These are phyloP conservation scores for Aureobasidium subglaciale DNA, from an alignment of 2,329 filamentous ascomycete species.

Conservation along the genomic window DNA sequence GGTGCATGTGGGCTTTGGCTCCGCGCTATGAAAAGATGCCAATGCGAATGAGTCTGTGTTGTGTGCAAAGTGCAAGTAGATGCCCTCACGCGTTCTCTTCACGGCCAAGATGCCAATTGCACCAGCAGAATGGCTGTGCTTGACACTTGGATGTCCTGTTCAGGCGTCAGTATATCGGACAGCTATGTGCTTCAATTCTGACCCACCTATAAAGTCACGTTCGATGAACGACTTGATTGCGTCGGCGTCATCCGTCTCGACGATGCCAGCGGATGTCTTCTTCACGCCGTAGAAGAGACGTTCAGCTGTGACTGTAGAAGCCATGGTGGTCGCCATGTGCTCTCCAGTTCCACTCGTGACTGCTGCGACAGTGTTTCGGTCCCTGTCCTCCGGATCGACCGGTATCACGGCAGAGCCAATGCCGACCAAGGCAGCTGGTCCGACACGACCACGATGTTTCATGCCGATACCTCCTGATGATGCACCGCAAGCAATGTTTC, in stretches of 20 bases:
- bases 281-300: slow-evolving; percentile 67
- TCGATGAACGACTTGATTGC: slow-evolving; percentile 68
- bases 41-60: slow-evolving; percentile 83
- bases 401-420: slow-evolving; percentile 89
- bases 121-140: slow-evolving; percentile 68
- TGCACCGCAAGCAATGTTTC: slow-evolving; percentile 86
- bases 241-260: slow-evolving; percentile 53
- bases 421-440: slow-evolving; percentile 86
- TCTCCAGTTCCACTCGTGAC: slow-evolving; percentile 94
- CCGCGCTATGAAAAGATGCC: slow-evolving; percentile 77
- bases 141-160: slow-evolving; percentile 69
- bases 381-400: slow-evolving; percentile 59
- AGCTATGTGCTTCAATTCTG: too few relatives aligned
- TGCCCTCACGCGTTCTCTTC: slow-evolving; percentile 70
- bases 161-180: slow-evolving; percentile 11
- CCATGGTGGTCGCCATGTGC: slow-evolving; percentile 94
- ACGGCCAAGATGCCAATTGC: slow-evolving; percentile 87
- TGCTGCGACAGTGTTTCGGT: slow-evolving; percentile 64
- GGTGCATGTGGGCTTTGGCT: slow-evolving; percentile 67
- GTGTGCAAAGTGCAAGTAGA: slow-evolving; percentile 87
- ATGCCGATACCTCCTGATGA: slow-evolving; percentile 97
- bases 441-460: slow-evolving; percentile 89
- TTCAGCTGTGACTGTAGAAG: slow-evolving; percentile 78
- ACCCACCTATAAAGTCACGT: slow-evolving; percentile 77
- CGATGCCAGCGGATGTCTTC: slow-evolving; percentile 46